Conservation (phyloP, 192 early-diverging fungal genomes). For the Dissophora globulifera region DNA sequence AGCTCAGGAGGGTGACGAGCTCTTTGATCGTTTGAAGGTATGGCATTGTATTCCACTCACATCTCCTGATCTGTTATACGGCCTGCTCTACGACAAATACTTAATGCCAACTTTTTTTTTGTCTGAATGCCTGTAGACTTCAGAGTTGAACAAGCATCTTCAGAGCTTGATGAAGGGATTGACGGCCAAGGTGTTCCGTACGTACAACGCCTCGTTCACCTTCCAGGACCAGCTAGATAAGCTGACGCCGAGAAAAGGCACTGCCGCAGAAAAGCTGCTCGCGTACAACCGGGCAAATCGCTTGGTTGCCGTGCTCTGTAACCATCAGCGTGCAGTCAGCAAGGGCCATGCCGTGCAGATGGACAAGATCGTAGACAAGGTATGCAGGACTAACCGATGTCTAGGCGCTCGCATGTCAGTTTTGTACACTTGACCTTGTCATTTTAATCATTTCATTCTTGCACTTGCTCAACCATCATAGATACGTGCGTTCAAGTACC, state of each 20-base stretch:
- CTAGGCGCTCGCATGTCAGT: too few relatives aligned
- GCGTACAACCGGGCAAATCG: conserved; percentile 97
- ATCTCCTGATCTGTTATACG: too few relatives aligned
- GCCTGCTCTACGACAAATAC: too few relatives aligned
- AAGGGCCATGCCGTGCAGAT: conserved; percentile 84
- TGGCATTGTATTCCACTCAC: too few relatives aligned
- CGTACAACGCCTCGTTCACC: conserved; percentile 94
- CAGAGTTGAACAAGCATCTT: conserved; percentile 89
- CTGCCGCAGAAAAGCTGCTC: conserved; percentile 86
- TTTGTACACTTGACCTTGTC: too few relatives aligned
- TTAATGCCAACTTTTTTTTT: background rate
- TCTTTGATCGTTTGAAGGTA: conserved; percentile 94
- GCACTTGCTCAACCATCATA: conserved; percentile 38
- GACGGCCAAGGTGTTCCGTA: conserved; percentile 99
- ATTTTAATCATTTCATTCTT: conserved; percentile 8
- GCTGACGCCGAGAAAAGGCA: conserved; percentile 73
- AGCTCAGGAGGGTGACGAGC: conserved; percentile 77
- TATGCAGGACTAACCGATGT: too few relatives aligned
- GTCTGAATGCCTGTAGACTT: conserved; percentile 64
- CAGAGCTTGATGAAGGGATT: conserved; percentile 88
- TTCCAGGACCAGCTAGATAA: conserved; percentile 88
- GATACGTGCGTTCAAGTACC: conserved; percentile 88
- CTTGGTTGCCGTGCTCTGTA: conserved; percentile 95
- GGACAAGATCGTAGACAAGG: conserved; percentile 85
- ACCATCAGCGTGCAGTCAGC: conserved; percentile 93